These are phyloP conservation scores for Aspergillus fischeri DNA, from an alignment of 2,329 filamentous ascomycete genomes.

Conservation along the genomic window DNA sequence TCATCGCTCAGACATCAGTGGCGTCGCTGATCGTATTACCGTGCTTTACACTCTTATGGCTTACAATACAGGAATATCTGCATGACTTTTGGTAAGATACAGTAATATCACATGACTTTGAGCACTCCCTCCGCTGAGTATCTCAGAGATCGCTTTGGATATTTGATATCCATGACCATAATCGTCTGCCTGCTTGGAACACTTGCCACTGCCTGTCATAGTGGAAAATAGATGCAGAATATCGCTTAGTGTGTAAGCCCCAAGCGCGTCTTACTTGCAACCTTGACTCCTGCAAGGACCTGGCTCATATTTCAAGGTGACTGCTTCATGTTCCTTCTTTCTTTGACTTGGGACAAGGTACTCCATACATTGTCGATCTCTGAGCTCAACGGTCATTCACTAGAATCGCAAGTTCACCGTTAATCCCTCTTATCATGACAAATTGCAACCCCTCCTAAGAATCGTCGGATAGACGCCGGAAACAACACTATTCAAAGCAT, in stretches of 20 bases:
- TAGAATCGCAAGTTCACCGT: neutral
- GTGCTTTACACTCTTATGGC: neutral
- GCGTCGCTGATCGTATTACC: conserved; percentile 2
- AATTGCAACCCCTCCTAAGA: conserved; percentile 19
- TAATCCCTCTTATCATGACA: conserved; percentile 17
- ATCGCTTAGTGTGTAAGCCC: neutral
- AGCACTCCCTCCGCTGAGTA: neutral
- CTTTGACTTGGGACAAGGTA: neutral
- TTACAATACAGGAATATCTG: neutral
- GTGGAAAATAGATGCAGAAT: neutral
- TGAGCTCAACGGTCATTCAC: neutral
- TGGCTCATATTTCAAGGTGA: neutral
- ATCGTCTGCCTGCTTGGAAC: neutral
- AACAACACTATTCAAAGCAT: conserved; percentile 16
- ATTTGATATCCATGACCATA: neutral
- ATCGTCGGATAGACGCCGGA: conserved; percentile 16
- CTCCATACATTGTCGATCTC: neutral
- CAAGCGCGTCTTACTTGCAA: neutral
- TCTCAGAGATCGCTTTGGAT: neutral
- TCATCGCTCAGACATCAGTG: conserved; percentile 16
- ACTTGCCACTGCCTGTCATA: neutral
- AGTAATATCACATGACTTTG: neutral
- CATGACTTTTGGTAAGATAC: neutral
- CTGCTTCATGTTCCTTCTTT: neutral
- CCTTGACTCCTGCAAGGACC: neutral